Percentiles rank a stretch among this genome's conserved stretches.
phyloP scores from a whole-genome alignment of 2,329 filamentous ascomycete genomes.

The Aspergillus clavatus region DNA sequence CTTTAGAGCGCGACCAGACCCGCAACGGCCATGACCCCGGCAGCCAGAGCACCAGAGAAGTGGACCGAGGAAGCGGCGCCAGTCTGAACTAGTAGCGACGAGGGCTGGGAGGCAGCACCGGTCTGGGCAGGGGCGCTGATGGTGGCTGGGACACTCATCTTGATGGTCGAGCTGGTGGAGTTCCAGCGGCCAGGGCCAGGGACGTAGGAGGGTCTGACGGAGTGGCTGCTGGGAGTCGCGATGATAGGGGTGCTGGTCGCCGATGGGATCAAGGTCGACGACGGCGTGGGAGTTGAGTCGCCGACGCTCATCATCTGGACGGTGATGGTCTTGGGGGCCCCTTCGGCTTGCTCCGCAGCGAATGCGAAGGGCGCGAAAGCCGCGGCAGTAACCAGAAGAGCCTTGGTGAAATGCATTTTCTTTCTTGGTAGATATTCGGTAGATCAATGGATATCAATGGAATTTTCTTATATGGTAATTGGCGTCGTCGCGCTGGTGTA shows the following conservation, averaged over 20 bases:
- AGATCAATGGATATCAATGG: slow-evolving; percentile 1
- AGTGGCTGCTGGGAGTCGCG: slow-evolving; percentile 1
- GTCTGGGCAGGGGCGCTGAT: slow-evolving; percentile 7
- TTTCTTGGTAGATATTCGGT: slow-evolving; percentile 6
- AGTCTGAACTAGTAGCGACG: slow-evolving; percentile 13
- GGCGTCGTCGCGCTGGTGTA: neutral
- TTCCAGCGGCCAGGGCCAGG: slow-evolving; percentile 8
- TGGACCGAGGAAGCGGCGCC: slow-evolving; percentile 21
- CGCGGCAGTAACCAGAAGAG: slow-evolving; percentile 26
- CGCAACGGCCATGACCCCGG: slow-evolving; percentile 29
- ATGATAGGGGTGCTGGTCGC: slow-evolving; percentile 6
- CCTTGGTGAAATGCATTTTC: slow-evolving; percentile 34
- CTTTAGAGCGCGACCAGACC: slow-evolving; percentile 32
- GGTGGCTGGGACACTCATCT: slow-evolving; percentile 9
- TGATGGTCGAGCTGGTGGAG: slow-evolving; percentile 17
- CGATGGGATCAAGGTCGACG: slow-evolving; percentile 11
- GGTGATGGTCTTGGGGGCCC: slow-evolving; percentile 24
- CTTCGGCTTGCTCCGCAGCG: slow-evolving; percentile 20
- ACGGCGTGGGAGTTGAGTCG: slow-evolving; percentile 9
- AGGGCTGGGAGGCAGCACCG: slow-evolving; percentile 8
- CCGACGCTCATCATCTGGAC: slow-evolving; percentile 19
- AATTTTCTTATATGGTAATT: neutral
- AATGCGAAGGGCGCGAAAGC: slow-evolving; percentile 27
- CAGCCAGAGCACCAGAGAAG: slow-evolving; percentile 25
- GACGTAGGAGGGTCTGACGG: slow-evolving; percentile 7